These are phyloP conservation scores for Coemansia sp. DNA, from an alignment of 192 early-diverging fungal genomes.

Conservation along the genomic window DNA sequence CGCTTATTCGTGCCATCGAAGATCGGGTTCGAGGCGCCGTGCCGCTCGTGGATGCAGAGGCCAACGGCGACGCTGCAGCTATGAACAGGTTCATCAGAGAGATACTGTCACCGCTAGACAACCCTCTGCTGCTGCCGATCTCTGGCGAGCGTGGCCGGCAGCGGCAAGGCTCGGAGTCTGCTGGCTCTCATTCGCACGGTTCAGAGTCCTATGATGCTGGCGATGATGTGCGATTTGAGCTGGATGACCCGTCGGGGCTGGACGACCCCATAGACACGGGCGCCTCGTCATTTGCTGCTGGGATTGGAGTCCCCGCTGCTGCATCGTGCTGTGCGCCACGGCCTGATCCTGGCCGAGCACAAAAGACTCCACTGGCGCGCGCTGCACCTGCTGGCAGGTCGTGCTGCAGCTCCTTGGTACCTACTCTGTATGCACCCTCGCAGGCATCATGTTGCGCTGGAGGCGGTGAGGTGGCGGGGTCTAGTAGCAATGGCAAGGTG, in stretches of 20 bases:
- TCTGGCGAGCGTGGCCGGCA: neutral
- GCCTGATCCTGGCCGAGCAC: neutral
- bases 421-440: neutral
- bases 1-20: constrained; percentile 45
- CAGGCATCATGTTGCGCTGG: constrained; percentile 26
- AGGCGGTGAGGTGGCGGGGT: neutral
- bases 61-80: constrained; percentile 3
- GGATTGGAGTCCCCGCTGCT: neutral
- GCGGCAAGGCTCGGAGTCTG: neutral
- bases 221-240: neutral
- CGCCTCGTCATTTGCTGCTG: neutral
- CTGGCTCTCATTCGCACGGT: neutral
- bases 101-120: constrained; percentile 29
- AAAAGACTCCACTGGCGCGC: too few species aligned
- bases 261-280: neutral
- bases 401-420: constrained; percentile 5
- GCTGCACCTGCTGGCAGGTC: constrained; percentile 9
- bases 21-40: constrained; percentile 27
- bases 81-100: constrained; percentile 30
- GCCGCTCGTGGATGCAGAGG: neutral
- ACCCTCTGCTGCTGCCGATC: neutral
- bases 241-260: neutral
- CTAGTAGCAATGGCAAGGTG: neutral
- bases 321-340: neutral
- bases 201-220: neutral